A percentile compares a stretch with the other conserved stretches of the same genome.
Evolutionary conservation across 352 stramenopile genomes (phyloP).

Genomic region (Saprolegnia diclina): DNA sequence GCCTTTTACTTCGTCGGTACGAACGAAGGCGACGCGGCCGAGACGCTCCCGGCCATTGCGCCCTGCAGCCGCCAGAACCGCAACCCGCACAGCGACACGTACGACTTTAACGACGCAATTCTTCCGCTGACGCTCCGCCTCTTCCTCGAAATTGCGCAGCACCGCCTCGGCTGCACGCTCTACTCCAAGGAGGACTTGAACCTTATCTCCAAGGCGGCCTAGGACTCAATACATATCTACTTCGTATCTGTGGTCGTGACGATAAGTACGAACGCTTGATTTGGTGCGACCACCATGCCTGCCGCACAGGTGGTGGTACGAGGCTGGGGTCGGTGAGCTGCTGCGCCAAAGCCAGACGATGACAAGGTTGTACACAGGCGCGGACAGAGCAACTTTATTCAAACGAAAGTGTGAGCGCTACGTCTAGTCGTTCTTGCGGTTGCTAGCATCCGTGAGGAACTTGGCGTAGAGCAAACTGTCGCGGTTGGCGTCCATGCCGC

Average conservation of each 20-base stretch:
- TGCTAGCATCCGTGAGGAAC: slow-evolving; percentile 56
- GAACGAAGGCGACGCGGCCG: slow-evolving; percentile 38
- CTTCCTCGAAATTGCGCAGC: slow-evolving; percentile 70
- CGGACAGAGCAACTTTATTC: too few species aligned
- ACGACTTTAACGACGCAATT: slow-evolving; percentile 81
- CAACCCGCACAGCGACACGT: slow-evolving; percentile 69
- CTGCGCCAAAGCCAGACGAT: too few species aligned
- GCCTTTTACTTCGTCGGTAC: slow-evolving; percentile 82
- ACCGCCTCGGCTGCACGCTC: slow-evolving; percentile 55
- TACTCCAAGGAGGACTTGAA: slow-evolving; percentile 56
- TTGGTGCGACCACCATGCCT: too few species aligned
- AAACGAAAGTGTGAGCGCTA: too few species aligned
- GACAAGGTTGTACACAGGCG: too few species aligned
- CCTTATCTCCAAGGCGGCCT: slow-evolving; percentile 39
- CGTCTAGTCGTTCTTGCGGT: slow-evolving; percentile 51
- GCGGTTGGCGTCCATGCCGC: slow-evolving; percentile 63
- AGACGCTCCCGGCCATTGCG: neutral
- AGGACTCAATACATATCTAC: too few species aligned
- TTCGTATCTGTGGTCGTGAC: too few species aligned
- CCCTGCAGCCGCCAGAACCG: slow-evolving; percentile 38
- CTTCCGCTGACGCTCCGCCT: slow-evolving; percentile 65
- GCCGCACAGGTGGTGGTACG: too few species aligned
- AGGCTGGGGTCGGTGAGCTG: too few species aligned
- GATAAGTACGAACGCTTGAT: too few species aligned
- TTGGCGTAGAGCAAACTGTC: slow-evolving; percentile 84